These are phyloP conservation scores for Echinosophora koreensis DNA, from an alignment of 306 rosid genomes.

Conservation along the genomic window DNA sequence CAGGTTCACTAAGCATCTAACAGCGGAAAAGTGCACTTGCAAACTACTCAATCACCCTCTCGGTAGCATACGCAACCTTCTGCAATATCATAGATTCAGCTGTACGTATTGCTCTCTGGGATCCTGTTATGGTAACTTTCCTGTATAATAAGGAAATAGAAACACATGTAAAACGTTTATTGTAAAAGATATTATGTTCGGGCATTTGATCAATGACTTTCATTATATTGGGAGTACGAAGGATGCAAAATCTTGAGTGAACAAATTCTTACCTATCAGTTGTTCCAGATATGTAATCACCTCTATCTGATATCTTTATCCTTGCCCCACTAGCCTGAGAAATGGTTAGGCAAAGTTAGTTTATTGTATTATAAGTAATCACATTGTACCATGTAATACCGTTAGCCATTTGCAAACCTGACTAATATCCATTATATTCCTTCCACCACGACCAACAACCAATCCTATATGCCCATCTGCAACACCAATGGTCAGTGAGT, in stretches of 20 bases:
- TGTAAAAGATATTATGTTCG: not conserved
- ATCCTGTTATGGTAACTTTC: constrained; percentile 97
- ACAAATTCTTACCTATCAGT: constrained; percentile 74
- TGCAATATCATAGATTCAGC: constrained; percentile 96
- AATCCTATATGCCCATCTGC: constrained; percentile 90
- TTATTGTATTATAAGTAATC: constrained; percentile 11
- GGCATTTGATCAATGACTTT: constrained; percentile 25
- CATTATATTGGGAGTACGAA: not conserved
- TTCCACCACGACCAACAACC: constrained; percentile 99
- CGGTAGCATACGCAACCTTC: constrained; percentile 91
- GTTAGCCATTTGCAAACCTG: constrained; percentile 69
- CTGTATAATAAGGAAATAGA: constrained; percentile 56
- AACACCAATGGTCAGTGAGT: constrained; percentile 88
- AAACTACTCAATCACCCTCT: constrained; percentile 69
- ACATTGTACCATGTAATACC: constrained; percentile 3
- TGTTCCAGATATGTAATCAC: constrained; percentile 96
- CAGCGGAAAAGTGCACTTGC: constrained; percentile 46
- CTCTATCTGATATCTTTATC: constrained; percentile 99
- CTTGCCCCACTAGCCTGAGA: constrained; percentile 93
- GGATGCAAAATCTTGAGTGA: constrained; percentile 26
- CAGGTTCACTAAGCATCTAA: constrained; percentile 53
- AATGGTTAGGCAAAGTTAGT: constrained; percentile 41
- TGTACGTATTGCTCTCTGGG: constrained; percentile 87
- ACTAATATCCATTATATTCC: constrained; percentile 89
- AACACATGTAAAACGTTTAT: constrained; percentile 25